Evolutionary conservation across 2,329 filamentous ascomycete species (phyloP).

Genomic region (Neofusicoccum laricinum): DNA sequence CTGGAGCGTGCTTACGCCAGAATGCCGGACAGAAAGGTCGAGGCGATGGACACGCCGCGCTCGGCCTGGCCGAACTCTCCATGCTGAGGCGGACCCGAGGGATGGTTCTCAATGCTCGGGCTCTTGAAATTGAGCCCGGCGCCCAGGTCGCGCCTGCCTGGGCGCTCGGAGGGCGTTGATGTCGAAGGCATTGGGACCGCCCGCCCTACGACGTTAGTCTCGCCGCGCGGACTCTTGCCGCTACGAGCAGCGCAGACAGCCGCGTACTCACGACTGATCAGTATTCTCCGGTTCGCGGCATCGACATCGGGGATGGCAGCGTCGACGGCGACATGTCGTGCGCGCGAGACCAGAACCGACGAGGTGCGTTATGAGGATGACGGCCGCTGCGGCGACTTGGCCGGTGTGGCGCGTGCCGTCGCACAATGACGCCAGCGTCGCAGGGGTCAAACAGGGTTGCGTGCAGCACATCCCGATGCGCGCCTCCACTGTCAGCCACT

Average conservation of each 20-base stretch:
- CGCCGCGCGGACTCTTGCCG: too few species aligned
- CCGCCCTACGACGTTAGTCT: not conserved
- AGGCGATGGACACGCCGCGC: conserved; percentile 48
- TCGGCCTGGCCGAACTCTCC: conserved; percentile 48
- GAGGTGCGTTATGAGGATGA: not conserved
- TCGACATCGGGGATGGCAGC: not conserved
- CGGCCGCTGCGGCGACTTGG: not conserved
- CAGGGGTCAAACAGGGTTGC: conserved; percentile 15
- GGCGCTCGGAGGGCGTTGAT: conserved; percentile 22
- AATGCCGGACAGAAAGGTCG: conserved; percentile 50
- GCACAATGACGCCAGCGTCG: conserved; percentile 12
- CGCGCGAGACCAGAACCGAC: too few species aligned
- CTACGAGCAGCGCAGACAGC: not conserved
- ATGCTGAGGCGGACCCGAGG: conserved; percentile 45
- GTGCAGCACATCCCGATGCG: not conserved
- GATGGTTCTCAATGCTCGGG: conserved; percentile 40
- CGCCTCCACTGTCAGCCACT: not conserved
- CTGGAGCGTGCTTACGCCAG: conserved; percentile 38
- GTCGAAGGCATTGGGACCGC: not conserved
- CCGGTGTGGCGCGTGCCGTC: conserved; percentile 11
- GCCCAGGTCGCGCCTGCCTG: conserved; percentile 35
- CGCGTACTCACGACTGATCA: not conserved
- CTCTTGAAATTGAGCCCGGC: conserved; percentile 45
- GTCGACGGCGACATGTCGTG: conserved; percentile 5
- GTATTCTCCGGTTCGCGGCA: not conserved